Base-by-base conservation (phyloP, 2,329 filamentous ascomycete genomes). In the Pestalotiopsis sp. region DNA sequence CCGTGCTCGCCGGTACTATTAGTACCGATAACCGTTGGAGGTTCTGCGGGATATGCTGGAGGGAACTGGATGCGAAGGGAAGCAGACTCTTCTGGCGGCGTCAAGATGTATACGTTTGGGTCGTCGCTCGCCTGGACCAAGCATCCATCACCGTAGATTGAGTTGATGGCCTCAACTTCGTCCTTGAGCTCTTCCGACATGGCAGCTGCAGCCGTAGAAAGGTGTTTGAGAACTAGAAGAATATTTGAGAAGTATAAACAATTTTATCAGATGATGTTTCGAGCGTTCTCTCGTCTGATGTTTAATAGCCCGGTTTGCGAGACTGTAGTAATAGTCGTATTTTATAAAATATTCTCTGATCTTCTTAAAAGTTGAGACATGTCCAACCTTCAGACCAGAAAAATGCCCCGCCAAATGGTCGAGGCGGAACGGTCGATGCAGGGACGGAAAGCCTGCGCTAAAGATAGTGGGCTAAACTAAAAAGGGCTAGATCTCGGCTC, bases 141-240 rank as follows among this genome's bases (percentile, higher is more conserved):
- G 11, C 91, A 91, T n/a, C 82, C 83, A 61, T 89, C 85, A 71
- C 89, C 91, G 80, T 94, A 96, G 71, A 96, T 96, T 66, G 93
- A 92, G 79, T 95, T 96, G 75, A 96, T 91, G 70, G 91, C 93
- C 75, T 91, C 91, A 38, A 94, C 82, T 77, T 96, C 93, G 79
- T 96, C 92, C 62, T 80, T 78, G 30, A 95, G 85, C 71, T 88
- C 86, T 70, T 88, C 85, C 9, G 85, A 86, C 85, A 88, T 87
- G 69, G 26, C 67, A 39, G n/a, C 14, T 35, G 38, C 22, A 10
- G 22, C 22, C 17, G 56, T 13, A 57, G 17, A 22, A 24, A 26
- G 20, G 3, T 35, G 13, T 57, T 57, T 14, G 22, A 17, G 55
- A 57, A 17, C 55, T n/a, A 3, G 3, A 9, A 26, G 20, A 13